A percentile compares a stretch with the other conserved stretches of the same genome.
phyloP scores from a whole-genome alignment of 768 basidiomycete genomes.

The Boletus reticuloceps region DNA sequence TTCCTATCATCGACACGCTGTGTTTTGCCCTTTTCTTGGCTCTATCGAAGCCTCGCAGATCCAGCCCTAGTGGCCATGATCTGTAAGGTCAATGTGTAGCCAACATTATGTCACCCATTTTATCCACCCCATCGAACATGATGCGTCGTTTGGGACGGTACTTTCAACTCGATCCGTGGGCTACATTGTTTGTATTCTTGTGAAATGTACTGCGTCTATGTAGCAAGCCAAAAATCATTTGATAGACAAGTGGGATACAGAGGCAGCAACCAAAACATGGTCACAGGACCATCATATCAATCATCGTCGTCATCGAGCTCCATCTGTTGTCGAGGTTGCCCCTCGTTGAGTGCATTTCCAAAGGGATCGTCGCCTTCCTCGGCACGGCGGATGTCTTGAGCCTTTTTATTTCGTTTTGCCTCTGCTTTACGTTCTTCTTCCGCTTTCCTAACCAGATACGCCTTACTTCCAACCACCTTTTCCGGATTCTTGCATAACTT shows the following conservation, averaged over 20 bases:
- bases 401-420: conserved; percentile 66
- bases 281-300: conserved; percentile 1
- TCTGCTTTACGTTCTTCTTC: conserved; percentile 69
- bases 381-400: conserved; percentile 42
- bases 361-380: conserved; percentile 67
- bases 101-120: conserved; percentile 39
- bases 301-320: conserved; percentile 52
- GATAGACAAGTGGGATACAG: neutral
- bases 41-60: conserved; percentile 57
- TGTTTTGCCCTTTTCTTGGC: conserved; percentile 29
- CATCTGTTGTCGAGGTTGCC: conserved; percentile 21
- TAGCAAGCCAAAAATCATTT: neutral
- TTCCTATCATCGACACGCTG: neutral
- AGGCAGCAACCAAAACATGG: too few species aligned
- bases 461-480: conserved; percentile 87
- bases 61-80: conserved; percentile 39
- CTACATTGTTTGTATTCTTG: conserved; percentile 16
- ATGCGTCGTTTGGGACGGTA: conserved; percentile 22
- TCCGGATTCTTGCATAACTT: conserved; percentile 94
- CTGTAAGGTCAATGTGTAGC: conserved; percentile 63
- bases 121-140: conserved; percentile 21
- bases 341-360: conserved; percentile 49
- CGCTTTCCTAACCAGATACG: conserved; percentile 69
- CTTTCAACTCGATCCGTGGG: conserved; percentile 10
- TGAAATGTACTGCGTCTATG: neutral